These are phyloP conservation scores for Chaetothyriales sp. DNA, from an alignment of 2,329 filamentous ascomycete species.

Conservation along the genomic window DNA sequence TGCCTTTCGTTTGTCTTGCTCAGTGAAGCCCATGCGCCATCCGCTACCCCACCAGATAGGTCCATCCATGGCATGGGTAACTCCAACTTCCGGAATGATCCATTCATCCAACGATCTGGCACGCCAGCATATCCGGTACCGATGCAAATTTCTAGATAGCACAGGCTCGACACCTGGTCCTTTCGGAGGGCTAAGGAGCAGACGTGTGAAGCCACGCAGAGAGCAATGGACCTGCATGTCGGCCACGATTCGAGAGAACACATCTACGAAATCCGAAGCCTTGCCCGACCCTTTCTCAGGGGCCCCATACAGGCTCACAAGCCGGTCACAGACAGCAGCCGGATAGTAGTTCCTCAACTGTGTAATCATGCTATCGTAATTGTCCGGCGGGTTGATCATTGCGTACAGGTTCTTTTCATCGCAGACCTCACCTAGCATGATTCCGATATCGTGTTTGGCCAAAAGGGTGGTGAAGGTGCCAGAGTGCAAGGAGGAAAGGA, in stretches of 20 bases:
- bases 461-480: conserved; percentile 29
- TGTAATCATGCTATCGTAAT: conserved; percentile 23
- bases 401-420: conserved; percentile 35
- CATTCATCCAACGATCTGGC: conserved; percentile 14
- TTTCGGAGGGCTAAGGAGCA: conserved; percentile 10
- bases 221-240: conserved; percentile 31
- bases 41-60: conserved; percentile 18
- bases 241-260: conserved; percentile 31
- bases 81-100: conserved; percentile 12
- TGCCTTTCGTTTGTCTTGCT: conserved; percentile 8
- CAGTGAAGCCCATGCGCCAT: conserved; percentile 13
- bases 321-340: conserved; percentile 25
- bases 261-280: conserved; percentile 20
- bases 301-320: conserved; percentile 26
- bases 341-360: conserved; percentile 35
- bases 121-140: conserved; percentile 18
- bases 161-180: conserved; percentile 4
- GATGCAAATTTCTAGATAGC: conserved; percentile 7
- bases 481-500: conserved; percentile 28
- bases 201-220: conserved; percentile 23
- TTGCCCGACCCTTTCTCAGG: conserved; percentile 15
- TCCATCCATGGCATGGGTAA: conserved; percentile 15
- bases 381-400: conserved; percentile 27
- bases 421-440: conserved; percentile 32
- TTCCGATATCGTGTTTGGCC: conserved; percentile 21